Base-by-base conservation (phyloP, 2,329 filamentous ascomycete species). In the Pseudocercospora fijiensis region DNA sequence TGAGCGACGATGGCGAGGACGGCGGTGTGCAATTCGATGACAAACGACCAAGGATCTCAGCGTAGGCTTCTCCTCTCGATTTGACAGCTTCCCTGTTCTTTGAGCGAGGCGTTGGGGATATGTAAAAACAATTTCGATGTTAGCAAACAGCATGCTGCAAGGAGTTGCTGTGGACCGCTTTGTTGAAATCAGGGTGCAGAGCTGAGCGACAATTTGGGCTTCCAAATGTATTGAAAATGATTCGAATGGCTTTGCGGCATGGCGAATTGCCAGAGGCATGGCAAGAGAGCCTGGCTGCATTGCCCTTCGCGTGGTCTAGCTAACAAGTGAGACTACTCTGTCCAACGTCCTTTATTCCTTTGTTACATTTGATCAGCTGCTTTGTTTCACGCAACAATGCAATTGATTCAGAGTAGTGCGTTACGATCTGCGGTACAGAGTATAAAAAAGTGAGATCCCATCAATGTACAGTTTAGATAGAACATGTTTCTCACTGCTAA, bases 1-100 rank as follows among this genome's bases (percentile, higher is more conserved):
- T 59, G 45, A 59, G 83, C 51, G 86, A 84, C 58, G 71, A 70
- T 8, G 70, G 57, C 11, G 65, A 63, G 24, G 64, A 68, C 11
- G 66, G 64, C 7, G 67, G 63, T 24, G 65, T 69, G 49, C 56
- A 58, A 55, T 26, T 67, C 20, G 64, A 67, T 8, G 69, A 68
- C 9, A 74, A 74, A 67, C 68, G 67, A 61, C 57, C 58, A 26
- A 74, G 65, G 64, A 60, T 73, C 22, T 65, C 67, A 37, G 65
- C 53, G 30, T 72, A 49, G 70, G 49, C 41, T 53, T 56, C 27
- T 20, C 27, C 7, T 24, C 18, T 30, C 13, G 13, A 27, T 20
- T 26, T 10, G 22, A 26, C 10, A 5, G 24, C 26, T 26, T 52
- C 3, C 24, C 28, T 52, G 30, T 62, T 41, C 60, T 53, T 61